Conservation (phyloP, 2,329 filamentous ascomycete genomes). For the Diaporthe nobilis region DNA sequence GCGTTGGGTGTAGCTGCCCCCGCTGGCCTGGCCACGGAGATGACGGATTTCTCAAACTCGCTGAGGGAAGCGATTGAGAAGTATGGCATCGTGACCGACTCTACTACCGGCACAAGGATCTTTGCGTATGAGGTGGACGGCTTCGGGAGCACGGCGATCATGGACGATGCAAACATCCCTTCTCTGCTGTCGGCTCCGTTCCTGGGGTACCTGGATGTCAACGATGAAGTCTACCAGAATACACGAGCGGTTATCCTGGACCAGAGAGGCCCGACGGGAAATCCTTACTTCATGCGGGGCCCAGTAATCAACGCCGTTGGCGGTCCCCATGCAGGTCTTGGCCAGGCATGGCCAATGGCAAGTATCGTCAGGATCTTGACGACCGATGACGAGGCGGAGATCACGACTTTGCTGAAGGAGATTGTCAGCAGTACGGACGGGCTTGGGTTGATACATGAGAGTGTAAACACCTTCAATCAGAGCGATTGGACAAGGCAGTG, state of each 20-base stretch:
- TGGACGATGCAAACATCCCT: conserved; percentile 80
- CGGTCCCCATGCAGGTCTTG: conserved; percentile 69
- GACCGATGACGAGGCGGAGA: conserved; percentile 81
- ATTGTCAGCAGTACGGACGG: conserved; percentile 78
- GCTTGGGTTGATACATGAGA: conserved; percentile 86
- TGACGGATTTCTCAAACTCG: conserved; percentile 72
- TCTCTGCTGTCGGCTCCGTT: conserved; percentile 73
- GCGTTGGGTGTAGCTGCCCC: conserved; percentile 52
- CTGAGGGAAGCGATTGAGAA: conserved; percentile 45
- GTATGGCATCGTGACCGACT: conserved; percentile 63
- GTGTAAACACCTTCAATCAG: conserved; percentile 75
- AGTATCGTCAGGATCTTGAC: conserved; percentile 86
- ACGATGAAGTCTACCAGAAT: conserved; percentile 77
- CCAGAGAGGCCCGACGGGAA: conserved; percentile 63
- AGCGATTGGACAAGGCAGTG: conserved; percentile 59
- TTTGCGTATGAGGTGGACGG: conserved; percentile 82
- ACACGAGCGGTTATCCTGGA: conserved; percentile 80
- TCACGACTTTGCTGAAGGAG: conserved; percentile 72
- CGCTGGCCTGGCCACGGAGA: conserved; percentile 67
- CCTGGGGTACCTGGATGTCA: conserved; percentile 68
- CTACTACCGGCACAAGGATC: conserved; percentile 49
- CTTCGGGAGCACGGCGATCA: conserved; percentile 71
- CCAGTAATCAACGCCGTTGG: conserved; percentile 66
- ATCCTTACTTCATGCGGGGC: conserved; percentile 78
- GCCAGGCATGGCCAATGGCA: conserved; percentile 90